phyloP scores from a whole-genome alignment of 1,284 basidiomycete species.

The Cryptococcus amylolentus region DNA sequence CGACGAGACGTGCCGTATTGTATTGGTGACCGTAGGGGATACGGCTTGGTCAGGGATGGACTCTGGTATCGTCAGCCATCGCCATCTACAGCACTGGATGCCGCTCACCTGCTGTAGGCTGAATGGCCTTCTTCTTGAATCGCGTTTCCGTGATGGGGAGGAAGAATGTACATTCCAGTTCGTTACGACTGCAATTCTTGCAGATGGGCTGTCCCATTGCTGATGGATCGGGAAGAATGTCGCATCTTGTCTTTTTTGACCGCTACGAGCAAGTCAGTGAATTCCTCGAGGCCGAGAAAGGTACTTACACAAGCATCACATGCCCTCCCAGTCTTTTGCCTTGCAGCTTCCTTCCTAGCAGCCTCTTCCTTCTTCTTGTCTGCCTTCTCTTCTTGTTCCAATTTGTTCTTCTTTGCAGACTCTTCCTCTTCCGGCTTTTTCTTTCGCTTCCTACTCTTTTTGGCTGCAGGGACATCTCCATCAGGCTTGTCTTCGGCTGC shows the following conservation, averaged over 20 bases:
- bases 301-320: slow-evolving; percentile 48
- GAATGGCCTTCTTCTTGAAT: slow-evolving; percentile 77
- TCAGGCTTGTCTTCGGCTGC: too few species aligned
- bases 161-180: slow-evolving; percentile 92
- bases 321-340: slow-evolving; percentile 48
- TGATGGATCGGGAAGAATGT: slow-evolving; percentile 32
- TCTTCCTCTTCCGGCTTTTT: slow-evolving; percentile 1
- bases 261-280: slow-evolving; percentile 47
- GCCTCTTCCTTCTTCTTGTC: slow-evolving; percentile 30
- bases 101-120: slow-evolving; percentile 59
- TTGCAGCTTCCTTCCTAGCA: slow-evolving; percentile 34
- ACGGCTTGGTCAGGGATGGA: not conserved
- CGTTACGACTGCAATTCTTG: slow-evolving; percentile 61
- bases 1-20: not conserved
- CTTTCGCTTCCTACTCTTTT: not conserved
- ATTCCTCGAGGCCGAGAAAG: not conserved
- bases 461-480: too few species aligned
- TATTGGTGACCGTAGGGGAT: not conserved
- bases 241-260: slow-evolving; percentile 78
- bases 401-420: slow-evolving; percentile 1
- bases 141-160: slow-evolving; percentile 96
- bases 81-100: not conserved
- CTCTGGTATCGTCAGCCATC: slow-evolving; percentile 3
- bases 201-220: slow-evolving; percentile 37
- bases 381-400: not conserved